These are phyloP conservation scores for Tilletia horrida DNA, from an alignment of 1,284 basidiomycete species.

Conservation along the genomic window DNA sequence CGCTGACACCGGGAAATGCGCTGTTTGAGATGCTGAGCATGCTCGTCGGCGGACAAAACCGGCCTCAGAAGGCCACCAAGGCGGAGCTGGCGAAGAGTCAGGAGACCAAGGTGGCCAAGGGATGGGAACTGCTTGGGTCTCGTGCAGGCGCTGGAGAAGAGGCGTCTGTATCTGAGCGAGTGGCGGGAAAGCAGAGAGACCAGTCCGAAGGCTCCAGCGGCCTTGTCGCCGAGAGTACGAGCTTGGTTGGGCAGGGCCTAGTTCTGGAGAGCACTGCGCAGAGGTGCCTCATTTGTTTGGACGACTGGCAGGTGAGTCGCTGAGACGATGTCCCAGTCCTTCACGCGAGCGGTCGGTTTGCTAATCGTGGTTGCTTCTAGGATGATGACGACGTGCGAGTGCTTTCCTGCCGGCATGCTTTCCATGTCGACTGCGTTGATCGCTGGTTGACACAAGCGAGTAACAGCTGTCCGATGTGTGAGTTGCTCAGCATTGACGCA, in stretches of 20 bases:
- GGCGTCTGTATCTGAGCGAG: background rate
- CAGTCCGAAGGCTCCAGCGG: background rate
- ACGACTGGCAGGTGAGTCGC: constrained; percentile 65
- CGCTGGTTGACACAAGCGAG: constrained; percentile 75
- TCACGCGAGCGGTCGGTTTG: too few species aligned
- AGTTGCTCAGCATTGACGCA: background rate
- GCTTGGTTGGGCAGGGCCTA: constrained; percentile 63
- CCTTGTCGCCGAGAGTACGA: background rate
- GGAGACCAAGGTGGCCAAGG: constrained; percentile 3
- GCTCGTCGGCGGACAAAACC: too few species aligned
- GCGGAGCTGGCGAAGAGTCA: constrained; percentile 1
- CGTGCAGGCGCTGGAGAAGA: background rate
- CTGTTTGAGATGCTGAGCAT: background rate
- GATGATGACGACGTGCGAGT: constrained; percentile 70
- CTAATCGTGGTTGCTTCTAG: background rate
- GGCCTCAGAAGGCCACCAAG: background rate
- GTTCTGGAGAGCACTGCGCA: constrained; percentile 74
- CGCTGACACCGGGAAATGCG: background rate
- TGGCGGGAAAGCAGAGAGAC: background rate
- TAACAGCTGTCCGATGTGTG: constrained; percentile 71
- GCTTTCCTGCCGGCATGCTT: constrained; percentile 75
- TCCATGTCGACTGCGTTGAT: constrained; percentile 81
- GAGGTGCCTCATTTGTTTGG: constrained; percentile 68
- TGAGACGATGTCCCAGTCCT: background rate
- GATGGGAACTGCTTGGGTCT: background rate